A percentile compares a stretch with the other conserved stretches of the same genome.
phyloP scores from a whole-genome alignment of 1,284 basidiomycete species.

The Leccinum griseonigrum region DNA sequence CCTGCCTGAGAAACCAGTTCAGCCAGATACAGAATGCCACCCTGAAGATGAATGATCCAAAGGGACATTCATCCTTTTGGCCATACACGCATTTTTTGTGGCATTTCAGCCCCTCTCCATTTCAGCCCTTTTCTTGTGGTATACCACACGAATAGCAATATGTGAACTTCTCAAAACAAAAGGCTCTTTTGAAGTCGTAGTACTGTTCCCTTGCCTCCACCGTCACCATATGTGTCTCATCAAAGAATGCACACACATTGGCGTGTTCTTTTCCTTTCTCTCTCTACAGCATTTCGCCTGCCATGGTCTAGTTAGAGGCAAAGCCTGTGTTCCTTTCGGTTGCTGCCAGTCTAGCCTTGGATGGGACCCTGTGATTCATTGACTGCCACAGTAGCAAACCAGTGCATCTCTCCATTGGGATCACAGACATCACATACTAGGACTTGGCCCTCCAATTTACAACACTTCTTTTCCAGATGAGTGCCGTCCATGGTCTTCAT shows the following conservation, averaged over 20 bases:
- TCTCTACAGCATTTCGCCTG: neutral
- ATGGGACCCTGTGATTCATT: neutral
- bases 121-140: slow-evolving; percentile 5
- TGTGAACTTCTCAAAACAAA: neutral
- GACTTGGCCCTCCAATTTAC: neutral
- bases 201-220: neutral
- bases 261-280: neutral
- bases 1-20: too few relatives aligned
- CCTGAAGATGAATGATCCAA: neutral
- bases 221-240: neutral
- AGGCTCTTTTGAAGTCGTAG: neutral
- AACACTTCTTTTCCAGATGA: neutral
- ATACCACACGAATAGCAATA: slow-evolving; percentile 12
- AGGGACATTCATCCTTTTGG: neutral
- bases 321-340: neutral
- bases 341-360: neutral
- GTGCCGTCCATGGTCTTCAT: neutral
- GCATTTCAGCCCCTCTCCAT: slow-evolving; percentile 8
- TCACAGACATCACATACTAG: neutral
- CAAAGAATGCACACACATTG: neutral
- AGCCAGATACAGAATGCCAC: neutral
- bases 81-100: neutral
- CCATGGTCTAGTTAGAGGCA: neutral
- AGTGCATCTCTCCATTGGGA: neutral
- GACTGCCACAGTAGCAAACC: neutral